phyloP scores from a whole-genome alignment of 345 rosid species.

The Atalantia buxifolia region DNA sequence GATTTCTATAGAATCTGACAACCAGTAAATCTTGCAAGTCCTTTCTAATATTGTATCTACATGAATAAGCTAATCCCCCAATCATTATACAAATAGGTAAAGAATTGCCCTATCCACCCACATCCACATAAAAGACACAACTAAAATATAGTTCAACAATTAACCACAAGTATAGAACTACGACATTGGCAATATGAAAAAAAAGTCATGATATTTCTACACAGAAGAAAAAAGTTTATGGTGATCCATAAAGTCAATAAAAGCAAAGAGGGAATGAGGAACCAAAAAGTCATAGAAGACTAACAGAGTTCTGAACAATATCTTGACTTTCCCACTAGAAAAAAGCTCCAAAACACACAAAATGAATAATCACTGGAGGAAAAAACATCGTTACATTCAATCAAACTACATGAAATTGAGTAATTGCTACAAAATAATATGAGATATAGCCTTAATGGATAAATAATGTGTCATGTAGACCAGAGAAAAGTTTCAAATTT shows the following conservation, averaged over 20 bases:
- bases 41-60: no score
- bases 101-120: no score
- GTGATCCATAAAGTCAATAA: neutral
- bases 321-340: constrained; percentile 94
- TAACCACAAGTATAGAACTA: no score
- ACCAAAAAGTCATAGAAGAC: constrained; percentile 19
- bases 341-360: constrained; percentile 75
- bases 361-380: constrained; percentile 61
- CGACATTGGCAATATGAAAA: no score
- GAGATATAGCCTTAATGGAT: neutral
- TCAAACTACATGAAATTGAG: neutral
- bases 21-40: no score
- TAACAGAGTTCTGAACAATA: constrained; percentile 68
- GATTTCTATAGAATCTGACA: no score
- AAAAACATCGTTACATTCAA: constrained; percentile 9
- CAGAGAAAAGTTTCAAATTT: neutral
- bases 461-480: neutral
- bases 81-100: no score
- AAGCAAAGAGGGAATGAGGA: constrained; percentile 6
- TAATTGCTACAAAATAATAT: neutral
- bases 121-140: no score
- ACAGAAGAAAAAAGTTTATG: neutral
- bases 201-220: neutral
- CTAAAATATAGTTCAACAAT: no score
- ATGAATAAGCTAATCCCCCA: no score